These are phyloP conservation scores for Saccharomyces hybrid DNA, from an alignment of 1,139 yeast species.

Conservation along the genomic window DNA sequence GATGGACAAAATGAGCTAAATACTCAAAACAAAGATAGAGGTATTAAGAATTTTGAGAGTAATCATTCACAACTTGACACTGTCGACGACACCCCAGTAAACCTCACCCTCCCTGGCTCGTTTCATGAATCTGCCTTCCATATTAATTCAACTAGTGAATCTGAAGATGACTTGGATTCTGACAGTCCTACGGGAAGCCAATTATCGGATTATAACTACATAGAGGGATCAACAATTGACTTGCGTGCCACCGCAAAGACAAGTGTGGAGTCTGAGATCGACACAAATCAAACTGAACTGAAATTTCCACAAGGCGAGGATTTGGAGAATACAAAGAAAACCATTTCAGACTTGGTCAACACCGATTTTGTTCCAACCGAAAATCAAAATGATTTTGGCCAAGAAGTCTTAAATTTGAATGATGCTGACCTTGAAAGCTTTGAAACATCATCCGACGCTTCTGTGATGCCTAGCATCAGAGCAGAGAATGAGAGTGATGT, in stretches of 20 bases:
- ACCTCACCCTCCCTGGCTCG: neutral
- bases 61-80: neutral
- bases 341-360: neutral
- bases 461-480: neutral
- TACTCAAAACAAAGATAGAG: neutral
- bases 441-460: neutral
- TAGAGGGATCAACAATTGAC: neutral
- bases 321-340: neutral
- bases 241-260: neutral
- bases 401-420: neutral
- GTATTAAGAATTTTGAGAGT: neutral
- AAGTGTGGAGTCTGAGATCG: constrained; percentile 12
- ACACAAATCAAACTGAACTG: constrained; percentile 17
- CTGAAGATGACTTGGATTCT: neutral
- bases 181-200: neutral
- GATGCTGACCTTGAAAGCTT: neutral
- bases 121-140: neutral
- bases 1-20: neutral
- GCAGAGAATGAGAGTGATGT: neutral
- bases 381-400: neutral
- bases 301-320: neutral
- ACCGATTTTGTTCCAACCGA: neutral
- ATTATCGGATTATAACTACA: neutral
- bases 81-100: neutral
- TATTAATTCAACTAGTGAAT: neutral